A percentile compares a stretch with the other conserved stretches of the same genome.
These are phyloP conservation scores for Fraxinus nigra DNA, from an alignment of 305 asterid genomes.

Conservation along the genomic window DNA sequence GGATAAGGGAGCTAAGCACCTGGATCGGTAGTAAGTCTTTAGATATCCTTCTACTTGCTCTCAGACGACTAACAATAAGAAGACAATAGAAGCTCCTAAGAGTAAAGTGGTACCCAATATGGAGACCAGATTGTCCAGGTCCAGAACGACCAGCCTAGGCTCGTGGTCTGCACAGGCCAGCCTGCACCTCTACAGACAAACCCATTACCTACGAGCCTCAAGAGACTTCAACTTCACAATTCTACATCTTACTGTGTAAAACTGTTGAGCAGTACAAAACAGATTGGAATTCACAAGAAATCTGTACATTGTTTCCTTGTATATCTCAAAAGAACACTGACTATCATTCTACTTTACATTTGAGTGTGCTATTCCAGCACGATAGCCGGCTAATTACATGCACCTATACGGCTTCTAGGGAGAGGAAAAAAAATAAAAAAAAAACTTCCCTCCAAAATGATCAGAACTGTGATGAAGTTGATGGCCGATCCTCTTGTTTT, in stretches of 20 bases:
- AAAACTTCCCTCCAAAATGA: background rate
- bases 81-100: background rate
- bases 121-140: background rate
- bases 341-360: background rate
- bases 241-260: background rate
- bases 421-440: background rate
- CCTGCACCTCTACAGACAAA: background rate
- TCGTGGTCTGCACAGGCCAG: background rate
- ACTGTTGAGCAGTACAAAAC: background rate
- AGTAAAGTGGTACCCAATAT: background rate
- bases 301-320: background rate
- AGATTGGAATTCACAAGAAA: background rate
- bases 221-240: background rate
- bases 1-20: background rate
- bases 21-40: background rate
- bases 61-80: background rate
- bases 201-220: background rate
- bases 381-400: background rate
- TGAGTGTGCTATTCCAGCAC: background rate
- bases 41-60: background rate
- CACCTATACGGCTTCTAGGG: background rate
- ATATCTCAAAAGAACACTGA: background rate
- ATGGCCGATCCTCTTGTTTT: constrained; percentile 94
- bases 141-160: background rate
- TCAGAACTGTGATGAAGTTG: constrained; percentile 58